Conservation (phyloP, 192 early-diverging fungal genomes). For the Rhizoclosmatium sp. region DNA sequence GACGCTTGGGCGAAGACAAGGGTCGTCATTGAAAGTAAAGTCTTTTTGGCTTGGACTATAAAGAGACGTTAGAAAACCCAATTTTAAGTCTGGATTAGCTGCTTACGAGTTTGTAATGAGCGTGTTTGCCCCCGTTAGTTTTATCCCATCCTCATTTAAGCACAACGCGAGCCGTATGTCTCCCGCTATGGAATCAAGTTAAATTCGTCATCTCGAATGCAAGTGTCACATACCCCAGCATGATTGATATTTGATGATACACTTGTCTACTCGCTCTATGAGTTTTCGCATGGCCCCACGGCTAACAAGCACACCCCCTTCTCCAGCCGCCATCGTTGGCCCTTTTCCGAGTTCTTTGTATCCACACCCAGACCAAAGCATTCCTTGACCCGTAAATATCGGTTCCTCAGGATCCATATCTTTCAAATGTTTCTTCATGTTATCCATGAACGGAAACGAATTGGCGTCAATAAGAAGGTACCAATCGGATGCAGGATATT, state of each 20-base stretch:
- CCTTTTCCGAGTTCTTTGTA: conserved; percentile 53
- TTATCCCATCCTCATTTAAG: conserved; percentile 46
- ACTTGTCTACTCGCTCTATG: conserved; percentile 27
- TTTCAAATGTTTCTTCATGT: conserved; percentile 48
- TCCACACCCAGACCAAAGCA: conserved; percentile 38
- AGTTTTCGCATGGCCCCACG: background rate
- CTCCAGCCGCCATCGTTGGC: conserved; percentile 62
- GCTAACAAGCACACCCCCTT: conserved; percentile 2
- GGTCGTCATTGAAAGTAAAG: too few species aligned
- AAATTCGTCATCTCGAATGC: background rate
- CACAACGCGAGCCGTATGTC: conserved; percentile 49
- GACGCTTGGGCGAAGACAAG: too few species aligned
- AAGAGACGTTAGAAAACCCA: too few species aligned
- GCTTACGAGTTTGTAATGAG: conserved; percentile 45
- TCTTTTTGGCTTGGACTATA: too few species aligned
- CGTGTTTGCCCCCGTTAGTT: conserved; percentile 1
- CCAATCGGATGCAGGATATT: conserved; percentile 65
- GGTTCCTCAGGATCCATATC: conserved; percentile 47
- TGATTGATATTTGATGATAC: conserved; percentile 28
- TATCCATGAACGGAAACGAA: conserved; percentile 63
- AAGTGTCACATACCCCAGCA: background rate
- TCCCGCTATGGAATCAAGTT: conserved; percentile 40
- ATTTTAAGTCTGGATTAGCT: background rate
- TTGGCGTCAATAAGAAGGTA: conserved; percentile 70
- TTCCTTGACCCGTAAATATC: conserved; percentile 52